Evolutionary conservation across 495 filamentous ascomycete genomes (phyloP), one percentile per base, ranked within the genome.

Genomic region (Parmelia sp.): DNA sequence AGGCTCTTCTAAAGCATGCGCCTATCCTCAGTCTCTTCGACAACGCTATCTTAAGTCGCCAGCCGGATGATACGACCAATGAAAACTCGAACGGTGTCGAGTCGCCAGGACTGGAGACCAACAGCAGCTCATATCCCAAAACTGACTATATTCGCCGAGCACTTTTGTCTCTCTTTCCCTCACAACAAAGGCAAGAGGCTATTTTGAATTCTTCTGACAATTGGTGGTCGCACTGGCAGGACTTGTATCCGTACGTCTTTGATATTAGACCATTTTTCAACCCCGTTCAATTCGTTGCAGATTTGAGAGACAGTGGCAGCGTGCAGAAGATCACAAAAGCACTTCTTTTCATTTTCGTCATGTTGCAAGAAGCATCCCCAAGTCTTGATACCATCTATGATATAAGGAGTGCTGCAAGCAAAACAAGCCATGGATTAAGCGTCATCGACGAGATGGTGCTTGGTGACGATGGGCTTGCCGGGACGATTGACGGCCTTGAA

Each of bases 401-500:
- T 12, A 42, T 35, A 15, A 39, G 33, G 27, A 45, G 14, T 39
- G 61, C 61, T 19, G 21, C 3, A 35, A 66, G 65, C 27, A 71
- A 76, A 40, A 47, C 73, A 25, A 72, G 75, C 23, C 71, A 62
- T 10, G 78, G 75, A 58, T 66, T 78, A 11, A 70, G 62, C 6
- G 66, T 68, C 1, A 74, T 79, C 21, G 49, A 65, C 25, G 77
- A 81, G 15, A 69, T 78, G 23, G 70, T 84, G 14, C 65, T 77
- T 19, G 66, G 72, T 19, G 79, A 84, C 61, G 82, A 83, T 62
- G 78, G 81, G 47, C 74, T 78, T 60, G 72, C 75, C 9, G 74
- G 72, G 4, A 83, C 78, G 0, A 65, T 83, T 0, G 78, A 83
- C 39, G 80, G 80, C 10, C 74, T 85, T 49, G 80, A 83, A 67